phyloP scores from a whole-genome alignment of 1,284 basidiomycete genomes.

The Schizophyllum commune region DNA sequence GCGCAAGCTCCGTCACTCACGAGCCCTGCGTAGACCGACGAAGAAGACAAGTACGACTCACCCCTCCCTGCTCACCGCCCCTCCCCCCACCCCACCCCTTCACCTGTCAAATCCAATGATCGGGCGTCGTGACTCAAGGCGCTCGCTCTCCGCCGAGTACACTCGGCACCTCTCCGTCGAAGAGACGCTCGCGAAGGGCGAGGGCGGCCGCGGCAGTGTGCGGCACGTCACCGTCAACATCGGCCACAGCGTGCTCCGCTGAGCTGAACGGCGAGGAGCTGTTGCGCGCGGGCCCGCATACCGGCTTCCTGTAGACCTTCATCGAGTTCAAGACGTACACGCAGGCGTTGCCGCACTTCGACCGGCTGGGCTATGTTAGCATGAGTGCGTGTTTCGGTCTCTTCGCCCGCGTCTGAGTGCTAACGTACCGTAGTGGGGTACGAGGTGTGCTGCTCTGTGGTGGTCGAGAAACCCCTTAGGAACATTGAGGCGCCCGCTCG shows the following conservation, averaged over 20 bases:
- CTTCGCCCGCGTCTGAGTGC: not conserved
- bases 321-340: slow-evolving; percentile 98
- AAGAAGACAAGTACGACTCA: no score
- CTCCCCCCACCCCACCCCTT: no score
- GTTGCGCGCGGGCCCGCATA: slow-evolving; percentile 88
- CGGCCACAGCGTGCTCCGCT: slow-evolving; percentile 92
- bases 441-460: slow-evolving; percentile 93
- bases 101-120: no score
- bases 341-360: slow-evolving; percentile 98
- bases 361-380: slow-evolving; percentile 97
- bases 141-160: slow-evolving; percentile 64
- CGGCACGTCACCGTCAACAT: slow-evolving; percentile 94
- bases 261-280: slow-evolving; percentile 98
- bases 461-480: slow-evolving; percentile 96
- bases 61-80: no score
- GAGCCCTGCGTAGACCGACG: no score
- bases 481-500: slow-evolving; percentile 99
- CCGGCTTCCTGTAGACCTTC: slow-evolving; percentile 95
- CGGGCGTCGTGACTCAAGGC: no score
- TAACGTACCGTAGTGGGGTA: slow-evolving; percentile 73
- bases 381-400: slow-evolving; percentile 68
- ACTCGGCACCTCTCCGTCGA: slow-evolving; percentile 71
- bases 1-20: no score
- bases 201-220: slow-evolving; percentile 74
- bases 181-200: slow-evolving; percentile 74